phyloP scores from a whole-genome alignment of 2,329 filamentous ascomycete genomes.

The Periconia digitata region DNA sequence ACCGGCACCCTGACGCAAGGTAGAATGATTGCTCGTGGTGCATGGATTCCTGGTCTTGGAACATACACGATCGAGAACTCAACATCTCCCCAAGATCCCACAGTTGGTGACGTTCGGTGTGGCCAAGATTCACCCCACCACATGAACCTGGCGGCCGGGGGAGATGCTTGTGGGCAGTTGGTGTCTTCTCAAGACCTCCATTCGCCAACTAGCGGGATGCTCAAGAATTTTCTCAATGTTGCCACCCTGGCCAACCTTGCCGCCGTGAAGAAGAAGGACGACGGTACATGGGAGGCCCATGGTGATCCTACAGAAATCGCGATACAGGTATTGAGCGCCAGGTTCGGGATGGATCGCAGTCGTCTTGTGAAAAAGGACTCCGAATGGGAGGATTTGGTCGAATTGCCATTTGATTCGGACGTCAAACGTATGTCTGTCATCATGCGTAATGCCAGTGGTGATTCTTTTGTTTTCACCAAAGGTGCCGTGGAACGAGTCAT shows the following conservation, averaged over 20 bases:
- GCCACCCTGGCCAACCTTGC: conserved; percentile 53
- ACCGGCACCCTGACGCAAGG: conserved; percentile 46
- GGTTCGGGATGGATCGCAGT: conserved; percentile 65
- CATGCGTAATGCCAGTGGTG: conserved; percentile 47
- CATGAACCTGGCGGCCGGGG: conserved; percentile 22
- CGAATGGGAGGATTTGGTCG: conserved; percentile 51
- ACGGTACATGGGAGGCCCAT: conserved; percentile 40
- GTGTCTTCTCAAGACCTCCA: conserved; percentile 16
- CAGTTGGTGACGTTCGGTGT: conserved; percentile 29
- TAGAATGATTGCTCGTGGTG: conserved; percentile 40
- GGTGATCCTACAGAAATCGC: conserved; percentile 65
- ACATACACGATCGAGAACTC: conserved; percentile 40
- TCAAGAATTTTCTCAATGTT: conserved; percentile 34
- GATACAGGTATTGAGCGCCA: conserved; percentile 71
- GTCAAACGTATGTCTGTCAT: conserved; percentile 78
- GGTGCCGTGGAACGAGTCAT: conserved; percentile 71
- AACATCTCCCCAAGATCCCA: conserved; percentile 36
- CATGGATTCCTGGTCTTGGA: conserved; percentile 39
- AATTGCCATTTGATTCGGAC: conserved; percentile 73
- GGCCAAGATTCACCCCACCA: conserved; percentile 18
- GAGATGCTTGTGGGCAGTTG: conserved; percentile 18
- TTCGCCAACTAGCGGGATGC: conserved; percentile 22
- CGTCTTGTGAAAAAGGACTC: conserved; percentile 47
- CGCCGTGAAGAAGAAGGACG: conserved; percentile 44
- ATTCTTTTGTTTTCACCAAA: conserved; percentile 58